These are phyloP conservation scores for Umbelopsis isabellina DNA, from an alignment of 192 early-diverging fungal genomes.

Conservation along the genomic window DNA sequence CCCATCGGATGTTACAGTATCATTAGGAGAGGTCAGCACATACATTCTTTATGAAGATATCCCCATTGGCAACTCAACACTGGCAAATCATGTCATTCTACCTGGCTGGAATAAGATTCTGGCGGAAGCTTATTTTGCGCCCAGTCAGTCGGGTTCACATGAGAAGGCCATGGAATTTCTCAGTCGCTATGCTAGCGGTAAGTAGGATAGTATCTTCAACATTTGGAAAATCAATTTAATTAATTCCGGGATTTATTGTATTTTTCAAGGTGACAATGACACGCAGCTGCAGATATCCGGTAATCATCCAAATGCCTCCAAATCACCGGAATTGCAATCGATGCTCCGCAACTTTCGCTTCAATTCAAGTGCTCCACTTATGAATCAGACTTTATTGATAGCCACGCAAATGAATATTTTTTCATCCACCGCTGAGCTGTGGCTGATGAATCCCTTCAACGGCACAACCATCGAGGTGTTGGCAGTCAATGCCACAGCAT, in stretches of 20 bases:
- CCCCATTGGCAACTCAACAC: constrained; percentile 33
- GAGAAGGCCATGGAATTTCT: constrained; percentile 7
- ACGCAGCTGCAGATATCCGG: constrained; percentile 34
- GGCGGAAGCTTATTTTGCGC: neutral
- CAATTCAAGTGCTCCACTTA: constrained; percentile 21
- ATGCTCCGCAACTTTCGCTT: constrained; percentile 34
- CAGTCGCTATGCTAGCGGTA: neutral
- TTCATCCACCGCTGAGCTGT: constrained; percentile 35
- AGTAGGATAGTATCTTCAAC: neutral
- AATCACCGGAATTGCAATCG: constrained; percentile 1
- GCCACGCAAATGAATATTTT: constrained; percentile 36
- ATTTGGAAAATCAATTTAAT: constrained; percentile 12
- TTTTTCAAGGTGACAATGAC: constrained; percentile 3
- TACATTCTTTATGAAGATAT: constrained; percentile 24
- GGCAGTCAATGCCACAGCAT: constrained; percentile 34
- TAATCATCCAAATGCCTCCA: constrained; percentile 30
- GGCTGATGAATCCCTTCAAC: constrained; percentile 36
- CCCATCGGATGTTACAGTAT: constrained; percentile 38
- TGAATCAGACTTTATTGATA: constrained; percentile 27
- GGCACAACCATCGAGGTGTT: constrained; percentile 25
- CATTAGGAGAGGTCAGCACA: constrained; percentile 33
- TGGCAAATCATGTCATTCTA: constrained; percentile 18
- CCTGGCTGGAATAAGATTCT: constrained; percentile 26
- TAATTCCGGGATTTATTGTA: constrained; percentile 7
- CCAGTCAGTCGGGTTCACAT: neutral